Base-by-base conservation (phyloP, 306 rosid species). In the Oxytropis ochrocephala region DNA sequence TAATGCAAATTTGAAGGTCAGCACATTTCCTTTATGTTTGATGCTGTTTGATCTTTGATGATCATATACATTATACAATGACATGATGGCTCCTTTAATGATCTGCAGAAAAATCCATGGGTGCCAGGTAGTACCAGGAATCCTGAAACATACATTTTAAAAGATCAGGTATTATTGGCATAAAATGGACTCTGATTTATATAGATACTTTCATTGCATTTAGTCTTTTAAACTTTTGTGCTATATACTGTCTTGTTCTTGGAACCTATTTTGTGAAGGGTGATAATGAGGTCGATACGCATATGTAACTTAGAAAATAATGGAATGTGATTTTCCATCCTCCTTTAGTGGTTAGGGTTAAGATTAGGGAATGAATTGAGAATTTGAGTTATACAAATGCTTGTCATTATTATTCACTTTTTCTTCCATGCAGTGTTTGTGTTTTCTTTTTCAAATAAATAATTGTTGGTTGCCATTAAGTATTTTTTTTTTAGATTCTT, bases 81-180 rank as follows among this genome's bases (percentile, higher is more conserved):
- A 75, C 17, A 3, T 58, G 11, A 66, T 49, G 27, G 14, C 14
- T 43, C 51, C 8, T 38, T 55, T 54, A 44, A 46, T 74, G 12
- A 58, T 65, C 5, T 65, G 72, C 85, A 91, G 97, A 84, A 64
- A 80, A 36, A 27, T 75, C 62, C 29, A 46, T 89, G 97, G 97
- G 76, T 79, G 54, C 95, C 97, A 38, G 97, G 97, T 71, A 80
- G 74, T 71, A 56, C 87, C 29, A 82, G 97, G 85, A 91, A 91
- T 81, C 97, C 89, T 32, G 96, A 91, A 75, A 16, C 86, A 30
- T 91, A 91, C 79, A 79, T 76, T 77, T 76, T 91, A 44, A 89
- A 86, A 75, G 97, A 91, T 71, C 84, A 80, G 84, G 84, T 80
- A 79, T 52, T 38, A 52, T 67, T 18, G 0, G 21, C 64, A 36